Percentiles rank a stretch among this genome's conserved stretches.
Evolutionary conservation across 169 alveolate genomes (phyloP).

Genomic region (Plasmodium gallinaceum): DNA sequence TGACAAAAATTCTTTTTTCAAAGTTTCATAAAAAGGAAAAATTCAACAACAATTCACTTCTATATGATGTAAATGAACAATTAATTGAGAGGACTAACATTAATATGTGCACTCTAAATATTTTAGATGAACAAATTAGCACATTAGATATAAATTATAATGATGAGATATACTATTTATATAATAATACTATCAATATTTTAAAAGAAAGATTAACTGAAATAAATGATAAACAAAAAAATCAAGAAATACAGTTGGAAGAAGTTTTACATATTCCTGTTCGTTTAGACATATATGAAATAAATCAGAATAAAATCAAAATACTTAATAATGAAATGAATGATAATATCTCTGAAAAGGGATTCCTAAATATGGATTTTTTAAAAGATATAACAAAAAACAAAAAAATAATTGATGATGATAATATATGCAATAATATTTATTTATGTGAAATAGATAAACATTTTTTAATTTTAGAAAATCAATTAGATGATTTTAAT

Average conservation of each 20-base stretch:
- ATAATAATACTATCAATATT: conserved; percentile 12
- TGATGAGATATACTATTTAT: conserved; percentile 26
- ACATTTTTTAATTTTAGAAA: conserved; percentile 44
- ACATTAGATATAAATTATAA: background rate
- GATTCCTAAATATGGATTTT: conserved; percentile 31
- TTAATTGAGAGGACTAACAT: conserved; percentile 14
- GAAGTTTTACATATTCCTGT: conserved; percentile 5
- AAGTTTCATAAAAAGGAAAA: conserved; percentile 14
- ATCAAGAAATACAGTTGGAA: conserved; percentile 2
- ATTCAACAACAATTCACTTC: conserved; percentile 15
- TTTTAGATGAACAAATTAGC: background rate
- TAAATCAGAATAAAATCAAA: conserved; percentile 48
- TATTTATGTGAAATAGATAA: conserved; percentile 38
- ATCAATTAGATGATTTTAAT: conserved; percentile 20
- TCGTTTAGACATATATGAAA: conserved; percentile 37
- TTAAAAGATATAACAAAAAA: conserved; percentile 51
- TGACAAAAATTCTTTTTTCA: conserved; percentile 7
- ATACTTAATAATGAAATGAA: conserved; percentile 10
- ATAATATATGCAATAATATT: conserved; percentile 9
- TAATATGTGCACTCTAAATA: conserved; percentile 21
- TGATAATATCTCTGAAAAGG: conserved; percentile 28
- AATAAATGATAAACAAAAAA: background rate
- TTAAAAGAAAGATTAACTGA: background rate
- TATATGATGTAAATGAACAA: conserved; percentile 44
- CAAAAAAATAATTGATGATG: background rate